phyloP scores from a whole-genome alignment of 208 protist species.

The Leishmania major region DNA sequence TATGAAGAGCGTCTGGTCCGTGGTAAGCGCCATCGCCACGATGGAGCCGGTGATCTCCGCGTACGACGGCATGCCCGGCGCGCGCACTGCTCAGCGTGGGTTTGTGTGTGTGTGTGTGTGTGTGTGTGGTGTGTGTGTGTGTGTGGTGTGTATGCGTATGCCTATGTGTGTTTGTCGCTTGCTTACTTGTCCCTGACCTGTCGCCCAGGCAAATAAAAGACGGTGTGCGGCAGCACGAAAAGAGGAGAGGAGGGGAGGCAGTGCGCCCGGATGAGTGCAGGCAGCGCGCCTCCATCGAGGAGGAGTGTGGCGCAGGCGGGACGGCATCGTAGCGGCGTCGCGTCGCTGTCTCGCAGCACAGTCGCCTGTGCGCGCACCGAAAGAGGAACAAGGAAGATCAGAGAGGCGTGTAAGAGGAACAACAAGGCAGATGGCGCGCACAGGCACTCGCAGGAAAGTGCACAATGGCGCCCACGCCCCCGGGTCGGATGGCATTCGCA shows the following conservation, averaged over 20 bases:
- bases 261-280: background rate
- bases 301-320: background rate
- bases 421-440: background rate
- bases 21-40: conserved; percentile 69
- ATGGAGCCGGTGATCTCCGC: conserved; percentile 41
- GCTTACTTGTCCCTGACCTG: background rate
- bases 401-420: too few relatives aligned
- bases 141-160: too few relatives aligned
- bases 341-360: background rate
- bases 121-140: background rate
- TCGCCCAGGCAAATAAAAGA: background rate
- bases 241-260: background rate
- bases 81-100: background rate
- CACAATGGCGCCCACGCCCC: background rate
- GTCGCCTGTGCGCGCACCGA: background rate
- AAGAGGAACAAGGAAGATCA: too few relatives aligned
- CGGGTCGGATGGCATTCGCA: background rate
- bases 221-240: background rate
- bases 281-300: background rate
- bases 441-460: background rate
- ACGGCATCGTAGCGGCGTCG: background rate
- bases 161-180: background rate
- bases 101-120: conserved; percentile 2
- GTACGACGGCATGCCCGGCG: conserved; percentile 26
- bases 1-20: conserved; percentile 73